These are phyloP conservation scores for Solanum lignicaule DNA, from an alignment of 257 asterid genomes.

Conservation along the genomic window DNA sequence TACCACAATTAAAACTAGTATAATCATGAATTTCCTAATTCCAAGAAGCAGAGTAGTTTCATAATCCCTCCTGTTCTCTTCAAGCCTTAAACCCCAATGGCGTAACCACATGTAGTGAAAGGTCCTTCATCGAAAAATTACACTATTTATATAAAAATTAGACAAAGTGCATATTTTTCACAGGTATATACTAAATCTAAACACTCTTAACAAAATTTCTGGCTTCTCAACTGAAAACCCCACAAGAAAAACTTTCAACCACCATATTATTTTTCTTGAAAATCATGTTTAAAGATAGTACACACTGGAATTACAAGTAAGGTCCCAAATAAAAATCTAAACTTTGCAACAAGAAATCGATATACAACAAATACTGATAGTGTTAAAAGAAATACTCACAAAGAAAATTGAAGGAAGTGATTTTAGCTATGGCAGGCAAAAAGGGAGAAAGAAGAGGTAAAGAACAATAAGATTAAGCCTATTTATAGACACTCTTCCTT, in stretches of 20 bases:
- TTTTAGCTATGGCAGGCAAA: neutral
- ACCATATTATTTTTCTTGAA: neutral
- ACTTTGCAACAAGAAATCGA: neutral
- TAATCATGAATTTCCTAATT: neutral
- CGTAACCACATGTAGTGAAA: neutral
- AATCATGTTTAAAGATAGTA: neutral
- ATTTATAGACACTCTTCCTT: neutral
- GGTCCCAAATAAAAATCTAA: neutral
- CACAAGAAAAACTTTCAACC: neutral
- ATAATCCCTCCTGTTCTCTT: neutral
- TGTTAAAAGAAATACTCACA: neutral
- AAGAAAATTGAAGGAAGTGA: neutral
- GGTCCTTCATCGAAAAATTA: no score
- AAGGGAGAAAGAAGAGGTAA: neutral
- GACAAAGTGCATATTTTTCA: neutral
- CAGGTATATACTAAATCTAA: no score
- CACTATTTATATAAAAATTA: no score
- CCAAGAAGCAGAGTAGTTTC: neutral
- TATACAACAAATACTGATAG: neutral
- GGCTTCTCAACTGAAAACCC: neutral
- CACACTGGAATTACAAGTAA: neutral
- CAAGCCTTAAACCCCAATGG: neutral
- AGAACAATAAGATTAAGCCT: neutral
- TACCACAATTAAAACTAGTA: neutral
- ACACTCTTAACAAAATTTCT: no score